Evolutionary conservation across 2,329 filamentous ascomycete species (phyloP), one percentile per base, ranked within the genome.

Genomic region (Mycosphaerella arachidis): DNA sequence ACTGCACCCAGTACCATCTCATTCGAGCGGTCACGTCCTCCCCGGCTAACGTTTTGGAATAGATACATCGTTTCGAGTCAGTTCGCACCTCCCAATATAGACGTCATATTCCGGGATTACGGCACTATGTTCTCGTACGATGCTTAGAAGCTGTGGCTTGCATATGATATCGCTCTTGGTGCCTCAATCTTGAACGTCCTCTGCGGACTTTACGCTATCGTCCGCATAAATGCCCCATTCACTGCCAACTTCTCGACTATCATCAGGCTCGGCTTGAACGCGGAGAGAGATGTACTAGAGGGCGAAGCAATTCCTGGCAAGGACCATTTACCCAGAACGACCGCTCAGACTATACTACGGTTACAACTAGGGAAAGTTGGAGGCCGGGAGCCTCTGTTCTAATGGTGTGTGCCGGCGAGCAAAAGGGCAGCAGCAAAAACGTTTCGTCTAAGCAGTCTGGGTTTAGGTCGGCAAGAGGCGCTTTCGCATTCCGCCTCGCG

Each of bases 241-340:
- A 66, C 60, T 1, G 62, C 59, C 13, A 60, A 64, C 6, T 67
- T 67, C 58, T 66, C 66, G 10, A 67, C 64, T 1, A 57, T 64
- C 6, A 46, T 64, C 3, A 48, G 65, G 24, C 43, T 60, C 8
- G 57, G 35, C 6, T 37, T 54, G 51, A 62, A 64, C 12, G 59
- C 50, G 7, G 43, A 27, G 1, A 59, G 61, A 16, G 58, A 61
- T 9, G 51, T 27, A 1, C 56, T 61, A 12, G 45, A 57, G 56
- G 8, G n/a, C 5, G 61, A 63, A 45, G 18, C 46, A 12, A 40
- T 56, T 7, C 58, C 61, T 3, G 61, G 61, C 12, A 63, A 53
- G 27, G 61, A 61, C 46, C 48, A 58, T 2, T 18, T 63, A 10
- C 61, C 56, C 4, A 59, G 18, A n/a, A n/a, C 16, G 40, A 18